These are phyloP conservation scores for Sphaerostilbella broomeana DNA, from an alignment of 2,329 filamentous ascomycete genomes.

Conservation along the genomic window DNA sequence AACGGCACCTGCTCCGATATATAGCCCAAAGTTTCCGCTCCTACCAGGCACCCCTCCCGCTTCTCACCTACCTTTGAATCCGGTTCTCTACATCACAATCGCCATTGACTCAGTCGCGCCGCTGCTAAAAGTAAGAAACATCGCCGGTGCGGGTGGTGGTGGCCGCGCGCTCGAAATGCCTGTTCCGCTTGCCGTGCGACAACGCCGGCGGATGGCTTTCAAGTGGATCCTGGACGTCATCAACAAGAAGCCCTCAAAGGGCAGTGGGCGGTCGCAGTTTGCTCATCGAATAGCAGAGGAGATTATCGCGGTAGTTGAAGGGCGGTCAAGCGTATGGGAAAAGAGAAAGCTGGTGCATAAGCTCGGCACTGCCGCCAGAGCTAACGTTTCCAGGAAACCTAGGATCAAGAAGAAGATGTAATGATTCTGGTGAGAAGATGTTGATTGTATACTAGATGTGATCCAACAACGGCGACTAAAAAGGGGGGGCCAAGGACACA, in stretches of 20 bases:
- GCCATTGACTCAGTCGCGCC: conserved; percentile 92
- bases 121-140: conserved; percentile 69
- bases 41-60: conserved; percentile 71
- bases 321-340: conserved; percentile 78
- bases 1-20: conserved; percentile 70
- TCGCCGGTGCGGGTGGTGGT: conserved; percentile 77
- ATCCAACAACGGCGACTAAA: neutral
- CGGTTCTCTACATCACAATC: conserved; percentile 79
- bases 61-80: conserved; percentile 77
- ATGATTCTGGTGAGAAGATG: conserved; percentile 2
- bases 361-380: conserved; percentile 67
- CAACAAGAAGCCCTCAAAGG: conserved; percentile 66
- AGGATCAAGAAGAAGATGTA: conserved; percentile 31
- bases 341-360: conserved; percentile 73
- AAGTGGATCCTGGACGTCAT: conserved; percentile 86
- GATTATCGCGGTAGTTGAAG: conserved; percentile 81
- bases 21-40: conserved; percentile 64
- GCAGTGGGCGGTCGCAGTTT: conserved; percentile 65
- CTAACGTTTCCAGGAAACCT: conserved; percentile 53
- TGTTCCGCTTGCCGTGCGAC: conserved; percentile 64
- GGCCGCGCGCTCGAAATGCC: conserved; percentile 79
- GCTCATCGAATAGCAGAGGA: conserved; percentile 77
- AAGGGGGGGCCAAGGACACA: too few species aligned
- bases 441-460: conserved; percentile 12
- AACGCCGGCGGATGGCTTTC: conserved; percentile 72